These are phyloP conservation scores for Botrytis elliptica DNA, from an alignment of 2,329 filamentous ascomycete species.

Conservation along the genomic window DNA sequence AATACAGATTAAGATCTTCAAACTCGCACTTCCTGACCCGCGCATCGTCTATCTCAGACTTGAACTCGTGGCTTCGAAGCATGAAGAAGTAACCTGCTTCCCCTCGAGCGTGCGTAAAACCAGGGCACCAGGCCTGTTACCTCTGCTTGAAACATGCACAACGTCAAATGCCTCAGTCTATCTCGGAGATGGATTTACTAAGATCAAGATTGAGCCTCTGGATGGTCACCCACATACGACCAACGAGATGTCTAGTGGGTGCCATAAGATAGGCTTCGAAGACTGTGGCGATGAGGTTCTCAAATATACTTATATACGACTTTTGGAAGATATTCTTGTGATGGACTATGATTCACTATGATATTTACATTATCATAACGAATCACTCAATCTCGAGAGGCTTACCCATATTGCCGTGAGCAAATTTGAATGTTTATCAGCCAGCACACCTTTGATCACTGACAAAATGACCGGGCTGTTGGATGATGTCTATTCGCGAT, in stretches of 20 bases:
- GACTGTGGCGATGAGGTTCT: background rate
- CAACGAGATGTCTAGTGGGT: too few relatives aligned
- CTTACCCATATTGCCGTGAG: background rate
- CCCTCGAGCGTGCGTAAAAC: accelerated
- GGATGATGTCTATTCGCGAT: background rate
- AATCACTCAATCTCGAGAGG: background rate
- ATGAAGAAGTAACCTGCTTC: accelerated
- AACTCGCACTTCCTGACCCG: background rate
- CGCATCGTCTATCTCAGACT: background rate
- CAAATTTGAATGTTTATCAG: background rate
- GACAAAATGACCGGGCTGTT: background rate
- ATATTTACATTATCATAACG: too few relatives aligned
- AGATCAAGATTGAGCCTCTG: background rate
- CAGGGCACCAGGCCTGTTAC: background rate
- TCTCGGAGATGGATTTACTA: background rate
- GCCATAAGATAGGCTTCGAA: background rate
- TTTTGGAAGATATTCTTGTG: background rate
- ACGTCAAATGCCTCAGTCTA: background rate
- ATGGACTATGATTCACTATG: accelerated
- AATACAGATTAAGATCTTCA: background rate
- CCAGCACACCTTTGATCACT: background rate
- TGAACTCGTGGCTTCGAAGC: background rate
- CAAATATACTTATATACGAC: background rate
- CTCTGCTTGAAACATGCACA: background rate
- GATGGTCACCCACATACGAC: background rate